phyloP scores from a whole-genome alignment of 805 yeast genomes.

The Zygoascus tannicola region DNA sequence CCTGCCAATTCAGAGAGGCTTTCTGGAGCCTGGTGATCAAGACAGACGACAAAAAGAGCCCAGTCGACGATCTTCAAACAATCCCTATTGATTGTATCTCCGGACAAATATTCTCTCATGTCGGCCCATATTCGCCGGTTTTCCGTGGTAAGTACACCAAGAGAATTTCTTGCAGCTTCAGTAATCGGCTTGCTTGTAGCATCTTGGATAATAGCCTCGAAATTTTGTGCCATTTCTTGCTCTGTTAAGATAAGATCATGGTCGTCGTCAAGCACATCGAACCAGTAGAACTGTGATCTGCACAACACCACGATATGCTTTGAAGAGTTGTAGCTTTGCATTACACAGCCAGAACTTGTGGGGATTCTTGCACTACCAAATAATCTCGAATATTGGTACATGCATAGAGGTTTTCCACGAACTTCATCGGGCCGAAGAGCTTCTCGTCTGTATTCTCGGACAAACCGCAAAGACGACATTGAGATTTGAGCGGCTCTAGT shows the following conservation, averaged over 20 bases:
- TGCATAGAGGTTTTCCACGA: conserved; percentile 57
- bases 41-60: conserved; percentile 72
- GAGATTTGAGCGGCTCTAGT: conserved; percentile 75
- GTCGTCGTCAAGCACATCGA: conserved; percentile 72
- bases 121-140: conserved; percentile 82
- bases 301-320: conserved; percentile 76
- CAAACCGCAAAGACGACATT: conserved; percentile 66
- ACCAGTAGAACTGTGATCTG: conserved; percentile 89
- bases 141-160: conserved; percentile 86
- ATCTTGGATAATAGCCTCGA: conserved; percentile 67
- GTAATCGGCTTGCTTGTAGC: conserved; percentile 41
- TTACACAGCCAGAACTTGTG: conserved; percentile 67
- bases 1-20: conserved; percentile 53
- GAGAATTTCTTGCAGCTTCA: conserved; percentile 65
- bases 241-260: conserved; percentile 67
- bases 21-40: conserved; percentile 66
- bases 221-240: conserved; percentile 64
- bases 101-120: conserved; percentile 43
- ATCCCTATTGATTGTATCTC: conserved; percentile 48
- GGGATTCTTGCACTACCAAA: conserved; percentile 89
- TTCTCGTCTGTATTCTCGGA: conserved; percentile 66
- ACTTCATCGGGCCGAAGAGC: conserved; percentile 64
- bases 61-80: conserved; percentile 68
- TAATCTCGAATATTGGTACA: conserved; percentile 83
- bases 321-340: conserved; percentile 69